A percentile compares a stretch with the other conserved stretches of the same genome.
These are phyloP conservation scores for Sporothrix euskadiensis DNA, from an alignment of 2,329 filamentous ascomycete species.

Conservation along the genomic window DNA sequence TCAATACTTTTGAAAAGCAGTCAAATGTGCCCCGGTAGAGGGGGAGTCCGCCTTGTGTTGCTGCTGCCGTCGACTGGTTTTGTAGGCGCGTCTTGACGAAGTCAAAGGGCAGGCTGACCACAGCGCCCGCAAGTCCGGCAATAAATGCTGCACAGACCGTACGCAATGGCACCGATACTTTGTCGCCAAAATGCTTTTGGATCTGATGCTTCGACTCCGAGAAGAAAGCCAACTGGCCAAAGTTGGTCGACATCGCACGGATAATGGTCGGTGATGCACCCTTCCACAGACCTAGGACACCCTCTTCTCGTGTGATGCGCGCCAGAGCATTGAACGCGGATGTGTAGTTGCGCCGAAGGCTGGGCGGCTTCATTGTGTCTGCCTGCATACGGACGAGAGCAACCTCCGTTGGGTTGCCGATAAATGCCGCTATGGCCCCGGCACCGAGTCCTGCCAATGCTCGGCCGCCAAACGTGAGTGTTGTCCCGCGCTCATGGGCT, in stretches of 20 bases:
- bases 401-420: conserved; percentile 93
- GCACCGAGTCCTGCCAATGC: conserved; percentile 81
- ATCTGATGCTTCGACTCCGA: conserved; percentile 90
- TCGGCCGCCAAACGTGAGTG: conserved; percentile 81
- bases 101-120: conserved; percentile 94
- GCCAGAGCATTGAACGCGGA: conserved; percentile 83
- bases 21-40: conserved; percentile 87
- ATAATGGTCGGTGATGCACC: conserved; percentile 88
- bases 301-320: conserved; percentile 78
- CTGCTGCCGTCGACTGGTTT: conserved; percentile 72
- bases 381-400: conserved; percentile 97
- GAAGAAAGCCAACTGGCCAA: conserved; percentile 96
- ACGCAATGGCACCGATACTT: conserved; percentile 63
- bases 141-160: conserved; percentile 84
- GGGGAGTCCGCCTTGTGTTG: conserved; percentile 66
- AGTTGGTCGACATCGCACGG: conserved; percentile 95
- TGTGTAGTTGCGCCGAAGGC: conserved; percentile 86
- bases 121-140: conserved; percentile 94
- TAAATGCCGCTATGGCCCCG: conserved; percentile 87
- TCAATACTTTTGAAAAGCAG: conserved; percentile 85
- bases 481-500: conserved; percentile 69
- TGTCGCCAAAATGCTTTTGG: conserved; percentile 62
- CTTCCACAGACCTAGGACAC: conserved; percentile 80
- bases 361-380: conserved; percentile 86
- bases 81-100: conserved; percentile 97